These are phyloP conservation scores for Alternaria novae-zelandiae DNA, from an alignment of 2,329 filamentous ascomycete genomes.

Conservation along the genomic window DNA sequence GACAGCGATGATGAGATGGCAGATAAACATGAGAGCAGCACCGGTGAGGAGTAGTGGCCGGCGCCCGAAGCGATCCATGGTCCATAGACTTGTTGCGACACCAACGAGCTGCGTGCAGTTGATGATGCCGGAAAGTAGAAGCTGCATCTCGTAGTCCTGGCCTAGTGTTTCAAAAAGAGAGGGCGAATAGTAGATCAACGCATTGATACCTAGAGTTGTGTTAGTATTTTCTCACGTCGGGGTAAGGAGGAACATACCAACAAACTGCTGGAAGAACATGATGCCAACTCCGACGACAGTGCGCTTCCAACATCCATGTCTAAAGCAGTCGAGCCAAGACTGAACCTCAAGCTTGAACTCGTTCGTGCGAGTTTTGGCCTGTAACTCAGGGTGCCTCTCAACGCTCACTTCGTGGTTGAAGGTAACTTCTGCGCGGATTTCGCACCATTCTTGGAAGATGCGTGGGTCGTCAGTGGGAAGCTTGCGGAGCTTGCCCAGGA, in stretches of 20 bases:
- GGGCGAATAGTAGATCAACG: conserved; percentile 67
- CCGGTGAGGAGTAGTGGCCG: conserved; percentile 50
- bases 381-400: conserved; percentile 47
- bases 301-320: conserved; percentile 52
- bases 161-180: conserved; percentile 66
- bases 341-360: conserved; percentile 54
- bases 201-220: conserved; percentile 37
- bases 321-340: conserved; percentile 58
- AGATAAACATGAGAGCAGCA: conserved; percentile 55
- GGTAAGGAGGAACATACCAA: conserved; percentile 35
- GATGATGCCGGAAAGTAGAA: conserved; percentile 72
- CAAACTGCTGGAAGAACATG: conserved; percentile 53
- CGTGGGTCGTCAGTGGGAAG: conserved; percentile 57
- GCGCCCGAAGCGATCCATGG: conserved; percentile 53
- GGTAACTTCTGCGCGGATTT: conserved; percentile 61
- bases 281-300: conserved; percentile 51
- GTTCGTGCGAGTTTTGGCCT: conserved; percentile 38
- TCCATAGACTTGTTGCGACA: conserved; percentile 50
- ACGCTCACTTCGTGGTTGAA: conserved; percentile 57
- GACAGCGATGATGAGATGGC: conserved; percentile 63
- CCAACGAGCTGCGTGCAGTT: conserved; percentile 54
- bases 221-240: not conserved
- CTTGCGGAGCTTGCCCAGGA: conserved; percentile 58
- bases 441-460: conserved; percentile 60
- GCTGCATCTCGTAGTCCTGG: conserved; percentile 58